These are phyloP conservation scores for Evernia prunastri DNA, from an alignment of 495 filamentous ascomycete genomes.

Conservation along the genomic window DNA sequence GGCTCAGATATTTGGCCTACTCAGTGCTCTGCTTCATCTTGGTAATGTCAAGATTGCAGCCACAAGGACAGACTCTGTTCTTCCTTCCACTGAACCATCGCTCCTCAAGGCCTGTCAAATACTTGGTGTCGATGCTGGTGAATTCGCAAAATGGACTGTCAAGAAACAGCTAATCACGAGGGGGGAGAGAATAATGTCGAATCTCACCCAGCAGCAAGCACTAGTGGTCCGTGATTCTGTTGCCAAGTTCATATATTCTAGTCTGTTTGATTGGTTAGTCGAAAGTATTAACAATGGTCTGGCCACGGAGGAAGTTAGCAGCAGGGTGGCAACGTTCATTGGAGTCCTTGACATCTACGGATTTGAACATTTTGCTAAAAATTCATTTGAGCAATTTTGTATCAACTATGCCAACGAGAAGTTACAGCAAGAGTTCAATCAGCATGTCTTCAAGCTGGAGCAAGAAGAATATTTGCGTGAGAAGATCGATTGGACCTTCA, in stretches of 20 bases:
- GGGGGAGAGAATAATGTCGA: slow-evolving; percentile 96
- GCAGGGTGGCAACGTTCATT: slow-evolving; percentile 84
- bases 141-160: slow-evolving; percentile 98
- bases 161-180: slow-evolving; percentile 98
- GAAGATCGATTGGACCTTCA: slow-evolving; percentile 98
- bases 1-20: slow-evolving; percentile 78
- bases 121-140: slow-evolving; percentile 75
- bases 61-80: slow-evolving; percentile 76
- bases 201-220: slow-evolving; percentile 89
- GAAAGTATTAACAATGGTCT: slow-evolving; percentile 88
- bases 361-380: slow-evolving; percentile 99
- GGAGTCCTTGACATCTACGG: slow-evolving; percentile 99
- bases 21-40: slow-evolving; percentile 88
- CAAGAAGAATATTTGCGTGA: slow-evolving; percentile 97
- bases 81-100: slow-evolving; percentile 74
- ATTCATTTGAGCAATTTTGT: slow-evolving; percentile 99
- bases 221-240: slow-evolving; percentile 95
- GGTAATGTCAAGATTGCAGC: slow-evolving; percentile 94
- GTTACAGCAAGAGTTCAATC: slow-evolving; percentile 98
- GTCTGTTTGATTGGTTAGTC: slow-evolving; percentile 97
- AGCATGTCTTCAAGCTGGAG: slow-evolving; percentile 99
- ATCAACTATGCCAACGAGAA: slow-evolving; percentile 99
- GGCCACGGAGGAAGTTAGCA: slow-evolving; percentile 80
- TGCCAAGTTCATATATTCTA: slow-evolving; percentile 97
- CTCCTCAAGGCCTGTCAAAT: slow-evolving; percentile 76